Conservation (phyloP, 208 protist genomes). For the Acanthamoeba lenticulata region DNA sequence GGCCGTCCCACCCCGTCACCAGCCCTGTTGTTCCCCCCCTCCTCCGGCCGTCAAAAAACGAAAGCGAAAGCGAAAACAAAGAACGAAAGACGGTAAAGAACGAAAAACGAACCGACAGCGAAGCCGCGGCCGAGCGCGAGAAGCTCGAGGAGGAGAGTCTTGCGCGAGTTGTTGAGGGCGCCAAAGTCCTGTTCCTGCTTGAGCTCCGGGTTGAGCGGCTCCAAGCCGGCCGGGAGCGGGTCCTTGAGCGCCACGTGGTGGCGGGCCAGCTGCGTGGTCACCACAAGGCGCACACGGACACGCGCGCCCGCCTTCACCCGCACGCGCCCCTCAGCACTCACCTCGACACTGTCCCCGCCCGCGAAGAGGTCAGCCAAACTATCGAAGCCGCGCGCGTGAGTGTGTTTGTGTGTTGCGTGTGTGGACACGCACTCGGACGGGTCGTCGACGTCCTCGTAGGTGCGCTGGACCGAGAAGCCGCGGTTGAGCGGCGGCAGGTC, state of each 20-base stretch:
- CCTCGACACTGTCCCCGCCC: background rate
- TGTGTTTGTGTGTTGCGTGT: too few relatives aligned
- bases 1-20: conserved; percentile 33
- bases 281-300: background rate
- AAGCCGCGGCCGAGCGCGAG: conserved; percentile 28
- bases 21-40: too few relatives aligned
- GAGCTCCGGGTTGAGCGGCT: conserved; percentile 52
- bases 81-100: too few relatives aligned
- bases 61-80: too few relatives aligned
- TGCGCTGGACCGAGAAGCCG: conserved; percentile 40
- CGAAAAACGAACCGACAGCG: background rate
- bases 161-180: conserved; percentile 35
- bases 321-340: background rate
- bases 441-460: conserved; percentile 49
- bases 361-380: too few relatives aligned
- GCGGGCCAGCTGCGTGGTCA: background rate
- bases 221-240: conserved; percentile 21
- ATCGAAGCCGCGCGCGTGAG: too few relatives aligned
- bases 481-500: background rate
- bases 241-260: conserved; percentile 54
- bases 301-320: background rate
- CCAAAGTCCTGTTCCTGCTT: conserved; percentile 9
- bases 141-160: background rate
- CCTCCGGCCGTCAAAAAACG: too few relatives aligned
- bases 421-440: conserved; percentile 39